phyloP scores from a whole-genome alignment of 768 basidiomycete species.

The Chlorophyllum brunneum region DNA sequence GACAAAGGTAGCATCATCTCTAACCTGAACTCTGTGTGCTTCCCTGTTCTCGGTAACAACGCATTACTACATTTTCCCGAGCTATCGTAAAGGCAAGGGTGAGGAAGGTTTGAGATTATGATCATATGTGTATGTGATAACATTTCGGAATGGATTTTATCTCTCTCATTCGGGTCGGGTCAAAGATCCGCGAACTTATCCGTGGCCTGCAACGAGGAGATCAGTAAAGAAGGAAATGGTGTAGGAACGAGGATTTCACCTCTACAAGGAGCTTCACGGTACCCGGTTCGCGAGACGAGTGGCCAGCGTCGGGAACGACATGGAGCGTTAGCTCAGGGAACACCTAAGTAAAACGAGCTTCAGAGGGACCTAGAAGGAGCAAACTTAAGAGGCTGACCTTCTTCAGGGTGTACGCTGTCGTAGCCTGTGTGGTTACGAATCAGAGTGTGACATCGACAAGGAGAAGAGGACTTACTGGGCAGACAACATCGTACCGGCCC shows the following conservation, averaged over 20 bases:
- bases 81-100: too few species aligned
- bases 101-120: too few species aligned
- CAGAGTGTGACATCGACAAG: background rate
- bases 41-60: too few species aligned
- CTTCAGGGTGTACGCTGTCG: slow-evolving; percentile 78
- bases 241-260: slow-evolving; percentile 31
- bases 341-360: slow-evolving; percentile 28
- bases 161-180: too few species aligned
- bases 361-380: background rate
- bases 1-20: too few species aligned
- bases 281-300: slow-evolving; percentile 74
- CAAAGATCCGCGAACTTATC: slow-evolving; percentile 29
- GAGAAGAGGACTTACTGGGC: slow-evolving; percentile 51
- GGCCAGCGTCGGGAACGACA: slow-evolving; percentile 84
- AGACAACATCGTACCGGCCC: slow-evolving; percentile 87
- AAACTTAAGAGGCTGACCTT: slow-evolving; percentile 33
- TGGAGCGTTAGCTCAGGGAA: slow-evolving; percentile 78
- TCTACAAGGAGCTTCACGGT: slow-evolving; percentile 68
- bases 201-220: slow-evolving; percentile 29
- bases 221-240: background rate
- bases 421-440: slow-evolving; percentile 40
- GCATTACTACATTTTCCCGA: too few species aligned
- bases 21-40: too few species aligned
- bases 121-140: too few species aligned
- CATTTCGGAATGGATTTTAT: too few species aligned